Base-by-base conservation (phyloP, 2,329 filamentous ascomycete genomes). In the Epichloe gansuensis region DNA sequence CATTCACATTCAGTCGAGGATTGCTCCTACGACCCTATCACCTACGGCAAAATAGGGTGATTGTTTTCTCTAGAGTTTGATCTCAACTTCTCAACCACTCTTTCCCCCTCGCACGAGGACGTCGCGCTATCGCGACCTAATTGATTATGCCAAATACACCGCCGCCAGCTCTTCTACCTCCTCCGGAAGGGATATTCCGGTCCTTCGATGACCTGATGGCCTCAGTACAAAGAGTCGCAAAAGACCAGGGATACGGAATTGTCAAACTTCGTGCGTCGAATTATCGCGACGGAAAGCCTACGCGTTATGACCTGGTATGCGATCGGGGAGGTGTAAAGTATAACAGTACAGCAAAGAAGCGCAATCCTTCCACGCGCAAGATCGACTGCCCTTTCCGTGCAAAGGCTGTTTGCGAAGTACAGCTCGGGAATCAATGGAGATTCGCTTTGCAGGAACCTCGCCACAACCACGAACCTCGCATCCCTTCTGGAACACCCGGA, bases 261-360 rank as follows among this genome's bases (percentile, higher is more conserved):
- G 79, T 82, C 57, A 82, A 82, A 68, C 69, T 82, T 11, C 75
- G 79, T 38, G 78, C 79, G 5, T 81, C 78, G 60, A 82, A 82
- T 65, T 82, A 82, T 58, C 78, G 79, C 45, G 79, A 82, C 51
- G 75, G 77, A 55, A 81, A 81, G 59, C 78, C 79, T 1, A 82
- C 79, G 21, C 75, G 79, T 15, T 82, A 81, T 65, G 79, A 82
- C 57, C 70, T 82, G 11, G 79, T 82, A 37, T 82, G 79, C 65
- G 79, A 82, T 58, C 77, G 79, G 42, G 79, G 79, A 51, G 79
- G 79, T 55, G 79, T 82, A 62, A 82, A 82, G 66, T 82, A 82
- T 67, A 80, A 72, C 68, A 82, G 78, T 65, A 82, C 79, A 1
- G 79, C 79, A 7, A 82, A 82, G 72, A 82, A 82, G 69, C 75